Percentiles rank a stretch among this genome's conserved stretches.
Conservation (phyloP, 495 filamentous ascomycete species). For the Bryoglossum gracile region DNA sequence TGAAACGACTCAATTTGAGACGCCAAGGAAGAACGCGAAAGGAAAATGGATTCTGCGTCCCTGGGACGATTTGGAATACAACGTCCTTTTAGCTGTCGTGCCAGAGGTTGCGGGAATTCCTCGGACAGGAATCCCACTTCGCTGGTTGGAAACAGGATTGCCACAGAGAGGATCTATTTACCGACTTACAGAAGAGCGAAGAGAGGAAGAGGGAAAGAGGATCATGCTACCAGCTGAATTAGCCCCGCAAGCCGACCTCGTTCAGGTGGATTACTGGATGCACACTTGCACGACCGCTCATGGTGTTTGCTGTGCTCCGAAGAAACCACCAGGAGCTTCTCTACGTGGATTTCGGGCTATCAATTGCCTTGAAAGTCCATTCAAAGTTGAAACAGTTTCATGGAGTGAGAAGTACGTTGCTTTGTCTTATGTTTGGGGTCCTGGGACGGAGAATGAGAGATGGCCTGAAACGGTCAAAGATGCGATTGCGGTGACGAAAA, state of each 20-base stretch:
- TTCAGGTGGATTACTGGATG: not conserved
- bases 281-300: not conserved
- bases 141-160: not conserved
- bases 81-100: constrained; percentile 1
- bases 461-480: constrained; percentile 16
- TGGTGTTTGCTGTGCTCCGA: not conserved
- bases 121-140: not conserved
- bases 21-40: not conserved
- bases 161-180: not conserved
- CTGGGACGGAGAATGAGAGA: not conserved
- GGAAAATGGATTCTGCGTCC: not conserved
- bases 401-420: constrained; percentile 17
- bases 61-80: not conserved
- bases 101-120: not conserved
- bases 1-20: constrained; percentile 1
- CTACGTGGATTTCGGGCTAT: not conserved
- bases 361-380: not conserved
- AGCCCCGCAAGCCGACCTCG: not conserved
- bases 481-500: constrained; percentile 13
- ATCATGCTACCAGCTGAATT: not conserved
- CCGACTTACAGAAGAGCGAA: not conserved
- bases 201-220: not conserved
- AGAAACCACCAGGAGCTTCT: not conserved
- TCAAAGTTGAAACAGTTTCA: not conserved
- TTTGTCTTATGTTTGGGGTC: constrained; percentile 23